phyloP scores from a whole-genome alignment of 1,284 basidiomycete genomes.

The Lentinus polychrous region DNA sequence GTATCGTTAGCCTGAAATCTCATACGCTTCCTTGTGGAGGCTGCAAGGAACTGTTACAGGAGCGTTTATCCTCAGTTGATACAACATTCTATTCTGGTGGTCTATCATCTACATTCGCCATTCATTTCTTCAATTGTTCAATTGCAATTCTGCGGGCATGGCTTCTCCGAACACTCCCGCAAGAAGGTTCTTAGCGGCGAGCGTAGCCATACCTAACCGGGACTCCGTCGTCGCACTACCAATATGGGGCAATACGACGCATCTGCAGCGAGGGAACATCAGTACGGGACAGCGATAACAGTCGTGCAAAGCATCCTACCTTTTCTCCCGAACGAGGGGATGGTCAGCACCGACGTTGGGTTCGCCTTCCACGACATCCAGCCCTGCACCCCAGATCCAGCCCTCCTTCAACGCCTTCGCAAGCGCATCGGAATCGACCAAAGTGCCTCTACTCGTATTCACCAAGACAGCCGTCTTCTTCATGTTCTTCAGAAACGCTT shows the following conservation, averaged over 20 bases:
- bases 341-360: slow-evolving; percentile 74
- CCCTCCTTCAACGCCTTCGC: slow-evolving; percentile 70
- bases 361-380: slow-evolving; percentile 94
- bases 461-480: slow-evolving; percentile 77
- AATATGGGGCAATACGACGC: slow-evolving; percentile 83
- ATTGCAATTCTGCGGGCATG: slow-evolving; percentile 47
- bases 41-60: too few species aligned
- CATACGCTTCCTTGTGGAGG: too few species aligned
- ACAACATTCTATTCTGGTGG: too few species aligned
- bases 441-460: slow-evolving; percentile 73
- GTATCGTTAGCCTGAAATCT: too few species aligned
- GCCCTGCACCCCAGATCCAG: slow-evolving; percentile 85
- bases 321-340: slow-evolving; percentile 70
- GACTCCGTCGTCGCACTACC: slow-evolving; percentile 87
- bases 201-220: slow-evolving; percentile 72
- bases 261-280: slow-evolving; percentile 35
- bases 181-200: slow-evolving; percentile 63
- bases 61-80: too few species aligned
- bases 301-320: slow-evolving; percentile 36
- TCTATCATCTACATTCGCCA: too few species aligned
- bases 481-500: slow-evolving; percentile 74
- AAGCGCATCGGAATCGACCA: slow-evolving; percentile 87
- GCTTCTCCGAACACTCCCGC: slow-evolving; percentile 40
- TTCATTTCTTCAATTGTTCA: slow-evolving; percentile 1
- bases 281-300: slow-evolving; percentile 1